Evolutionary conservation across 2,329 filamentous ascomycete genomes (phyloP).

Genomic region (Esteya vermicola): DNA sequence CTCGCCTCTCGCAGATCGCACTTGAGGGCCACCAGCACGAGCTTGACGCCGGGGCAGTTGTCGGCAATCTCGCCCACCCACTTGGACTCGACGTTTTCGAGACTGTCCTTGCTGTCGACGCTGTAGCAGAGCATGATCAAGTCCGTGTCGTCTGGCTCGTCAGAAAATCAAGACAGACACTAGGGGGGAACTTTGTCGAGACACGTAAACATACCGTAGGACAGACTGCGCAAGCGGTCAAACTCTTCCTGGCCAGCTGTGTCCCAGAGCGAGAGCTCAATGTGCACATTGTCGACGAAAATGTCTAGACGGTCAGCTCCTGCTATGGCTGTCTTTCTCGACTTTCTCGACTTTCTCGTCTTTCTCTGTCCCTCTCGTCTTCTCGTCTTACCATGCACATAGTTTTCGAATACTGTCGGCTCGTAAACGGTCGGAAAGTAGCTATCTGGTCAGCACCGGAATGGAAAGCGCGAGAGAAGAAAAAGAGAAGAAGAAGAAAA

Average conservation of each 20-base stretch:
- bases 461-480: not conserved
- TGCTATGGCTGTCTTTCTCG: not conserved
- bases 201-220: constrained; percentile 54
- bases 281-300: constrained; percentile 93
- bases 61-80: constrained; percentile 98
- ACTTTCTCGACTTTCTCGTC: not conserved
- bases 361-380: not conserved
- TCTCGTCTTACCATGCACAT: constrained; percentile 70
- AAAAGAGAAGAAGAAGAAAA: not conserved
- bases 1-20: constrained; percentile 79
- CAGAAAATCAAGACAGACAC: not conserved
- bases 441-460: constrained; percentile 27
- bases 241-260: constrained; percentile 99
- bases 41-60: constrained; percentile 89
- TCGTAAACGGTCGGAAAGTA: constrained; percentile 98
- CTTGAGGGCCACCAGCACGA: constrained; percentile 91
- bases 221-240: constrained; percentile 85
- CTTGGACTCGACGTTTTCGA: constrained; percentile 97
- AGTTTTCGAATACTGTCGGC: constrained; percentile 97
- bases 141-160: constrained; percentile 61
- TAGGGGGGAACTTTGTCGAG: not conserved
- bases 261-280: constrained; percentile 96
- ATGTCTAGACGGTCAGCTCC: constrained; percentile 49
- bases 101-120: constrained; percentile 87
- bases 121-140: constrained; percentile 98